Conservation (phyloP, 768 basidiomycete species). For the Kwoniella heveanensis region DNA sequence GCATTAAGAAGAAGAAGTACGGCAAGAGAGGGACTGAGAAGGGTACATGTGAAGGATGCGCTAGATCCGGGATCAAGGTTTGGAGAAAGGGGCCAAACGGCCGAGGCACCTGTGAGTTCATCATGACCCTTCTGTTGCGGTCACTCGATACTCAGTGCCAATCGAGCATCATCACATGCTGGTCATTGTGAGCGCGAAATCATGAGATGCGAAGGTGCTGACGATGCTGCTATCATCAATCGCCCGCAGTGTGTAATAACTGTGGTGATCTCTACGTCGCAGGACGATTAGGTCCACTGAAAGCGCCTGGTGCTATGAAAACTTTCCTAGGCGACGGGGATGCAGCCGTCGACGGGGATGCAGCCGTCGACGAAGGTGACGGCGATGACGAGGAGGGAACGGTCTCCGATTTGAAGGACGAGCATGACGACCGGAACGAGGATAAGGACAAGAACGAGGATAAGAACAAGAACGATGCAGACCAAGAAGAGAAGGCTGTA, state of each 20-base stretch:
- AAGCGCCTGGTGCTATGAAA: slow-evolving; percentile 38
- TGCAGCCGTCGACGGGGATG: neutral
- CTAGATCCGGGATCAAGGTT: slow-evolving; percentile 29
- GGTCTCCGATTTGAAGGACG: neutral
- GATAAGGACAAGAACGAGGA: neutral
- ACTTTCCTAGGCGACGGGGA: slow-evolving; percentile 4
- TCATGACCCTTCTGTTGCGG: neutral
- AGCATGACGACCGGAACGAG: neutral
- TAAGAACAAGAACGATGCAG: too few species aligned
- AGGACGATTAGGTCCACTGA: slow-evolving; percentile 37
- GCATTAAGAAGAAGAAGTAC: slow-evolving; percentile 21
- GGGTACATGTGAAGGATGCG: slow-evolving; percentile 46
- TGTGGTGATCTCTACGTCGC: slow-evolving; percentile 41
- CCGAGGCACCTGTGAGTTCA: slow-evolving; percentile 40
- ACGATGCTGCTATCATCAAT: neutral
- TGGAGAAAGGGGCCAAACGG: slow-evolving; percentile 49
- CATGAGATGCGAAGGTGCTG: neutral
- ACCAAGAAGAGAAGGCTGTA: too few species aligned
- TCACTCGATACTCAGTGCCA: too few species aligned
- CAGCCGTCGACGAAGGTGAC: neutral
- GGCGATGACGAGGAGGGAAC: slow-evolving; percentile 3
- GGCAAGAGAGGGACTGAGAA: slow-evolving; percentile 26
- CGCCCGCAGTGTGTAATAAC: slow-evolving; percentile 37
- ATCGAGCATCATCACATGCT: too few species aligned
- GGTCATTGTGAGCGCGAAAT: too few species aligned